Evolutionary conservation across 2,329 filamentous ascomycete genomes (phyloP).

Genomic region (Diaporthe humulicola): DNA sequence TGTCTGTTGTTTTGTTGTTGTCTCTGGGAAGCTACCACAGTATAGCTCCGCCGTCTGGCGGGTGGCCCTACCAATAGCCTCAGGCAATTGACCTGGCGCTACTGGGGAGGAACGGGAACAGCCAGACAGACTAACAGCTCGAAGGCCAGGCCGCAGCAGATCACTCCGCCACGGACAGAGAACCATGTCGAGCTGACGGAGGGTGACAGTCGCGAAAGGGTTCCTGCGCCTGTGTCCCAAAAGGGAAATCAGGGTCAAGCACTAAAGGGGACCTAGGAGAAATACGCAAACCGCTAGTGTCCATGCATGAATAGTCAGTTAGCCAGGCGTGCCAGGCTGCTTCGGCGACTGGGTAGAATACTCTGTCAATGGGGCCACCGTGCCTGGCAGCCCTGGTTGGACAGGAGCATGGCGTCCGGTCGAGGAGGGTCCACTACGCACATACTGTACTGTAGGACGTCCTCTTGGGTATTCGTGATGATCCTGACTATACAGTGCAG

Average conservation of each 20-base stretch:
- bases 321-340: no score
- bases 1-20: not conserved
- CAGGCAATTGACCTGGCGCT: not conserved
- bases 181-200: constrained; percentile 30
- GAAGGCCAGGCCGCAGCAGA: constrained; percentile 9
- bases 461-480: not conserved
- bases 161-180: constrained; percentile 7
- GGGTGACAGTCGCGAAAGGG: constrained; percentile 27
- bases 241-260: not conserved
- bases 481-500: not conserved
- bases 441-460: not conserved
- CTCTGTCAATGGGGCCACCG: not conserved
- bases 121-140: not conserved
- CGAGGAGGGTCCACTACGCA: not conserved
- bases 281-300: constrained; percentile 24
- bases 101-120: not conserved
- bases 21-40: not conserved
- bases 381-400: not conserved
- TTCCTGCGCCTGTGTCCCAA: constrained; percentile 27
- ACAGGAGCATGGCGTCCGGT: constrained; percentile 7
- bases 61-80: not conserved
- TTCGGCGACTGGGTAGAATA: not conserved
- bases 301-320: not conserved
- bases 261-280: constrained; percentile 23
- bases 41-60: not conserved